These are phyloP conservation scores for Penicillium sp. DNA, from an alignment of 2,329 filamentous ascomycete species.

Conservation along the genomic window DNA sequence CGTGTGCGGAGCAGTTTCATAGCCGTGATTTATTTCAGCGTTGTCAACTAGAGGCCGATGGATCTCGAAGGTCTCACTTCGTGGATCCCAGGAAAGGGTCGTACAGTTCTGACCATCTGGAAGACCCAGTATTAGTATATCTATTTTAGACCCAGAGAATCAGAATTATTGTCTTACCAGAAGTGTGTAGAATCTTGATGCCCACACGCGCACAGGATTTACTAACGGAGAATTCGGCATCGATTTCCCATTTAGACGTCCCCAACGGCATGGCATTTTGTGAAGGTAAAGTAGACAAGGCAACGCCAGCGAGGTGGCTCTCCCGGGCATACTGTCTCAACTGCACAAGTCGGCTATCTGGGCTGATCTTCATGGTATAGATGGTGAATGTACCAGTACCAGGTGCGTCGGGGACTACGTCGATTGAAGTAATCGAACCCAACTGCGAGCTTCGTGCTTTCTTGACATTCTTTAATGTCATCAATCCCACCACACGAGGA, in stretches of 20 bases:
- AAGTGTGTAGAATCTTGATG: slow-evolving; percentile 29
- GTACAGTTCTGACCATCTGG: slow-evolving; percentile 35
- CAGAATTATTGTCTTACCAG: slow-evolving; percentile 9
- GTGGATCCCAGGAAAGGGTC: slow-evolving; percentile 40
- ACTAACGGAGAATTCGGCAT: slow-evolving; percentile 27
- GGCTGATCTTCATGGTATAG: slow-evolving; percentile 44
- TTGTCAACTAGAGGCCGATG: slow-evolving; percentile 33
- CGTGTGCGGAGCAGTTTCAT: slow-evolving; percentile 46
- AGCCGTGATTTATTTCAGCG: slow-evolving; percentile 36
- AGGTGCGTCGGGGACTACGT: slow-evolving; percentile 22
- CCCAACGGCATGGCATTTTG: slow-evolving; percentile 2
- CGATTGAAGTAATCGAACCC: slow-evolving; percentile 44
- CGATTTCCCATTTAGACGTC: slow-evolving; percentile 27
- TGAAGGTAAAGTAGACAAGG: slow-evolving; percentile 4
- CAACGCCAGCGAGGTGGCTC: not conserved
- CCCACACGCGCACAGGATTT: slow-evolving; percentile 28
- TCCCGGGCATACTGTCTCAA: slow-evolving; percentile 28
- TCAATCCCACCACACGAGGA: slow-evolving; percentile 46
- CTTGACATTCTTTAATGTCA: slow-evolving; percentile 38
- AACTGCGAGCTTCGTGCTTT: slow-evolving; percentile 39
- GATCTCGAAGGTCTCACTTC: slow-evolving; percentile 43
- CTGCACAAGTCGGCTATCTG: slow-evolving; percentile 25
- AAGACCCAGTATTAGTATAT: not conserved
- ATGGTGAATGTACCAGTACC: slow-evolving; percentile 36
- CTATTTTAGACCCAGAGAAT: not conserved